phyloP scores from a whole-genome alignment of 2,329 filamentous ascomycete genomes.

The Amylocarpus encephaloides region DNA sequence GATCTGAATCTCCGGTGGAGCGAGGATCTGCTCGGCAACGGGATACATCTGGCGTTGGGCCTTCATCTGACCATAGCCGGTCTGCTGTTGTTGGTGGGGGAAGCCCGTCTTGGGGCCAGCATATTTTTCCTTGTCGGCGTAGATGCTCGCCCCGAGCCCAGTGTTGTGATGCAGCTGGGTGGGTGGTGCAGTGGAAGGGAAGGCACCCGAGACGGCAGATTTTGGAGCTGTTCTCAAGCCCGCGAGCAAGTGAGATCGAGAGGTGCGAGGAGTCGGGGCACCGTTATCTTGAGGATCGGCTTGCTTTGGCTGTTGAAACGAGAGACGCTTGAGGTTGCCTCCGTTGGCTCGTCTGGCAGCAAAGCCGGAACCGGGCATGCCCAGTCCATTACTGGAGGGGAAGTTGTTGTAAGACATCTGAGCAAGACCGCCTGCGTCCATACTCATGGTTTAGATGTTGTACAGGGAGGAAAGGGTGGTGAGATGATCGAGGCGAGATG shows the following conservation, averaged over 20 bases:
- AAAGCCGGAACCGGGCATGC: constrained; percentile 72
- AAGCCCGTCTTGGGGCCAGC: constrained; percentile 31
- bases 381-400: constrained; percentile 62
- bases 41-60: constrained; percentile 55
- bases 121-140: constrained; percentile 29
- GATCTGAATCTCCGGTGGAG: constrained; percentile 74
- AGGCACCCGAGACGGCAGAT: constrained; percentile 65
- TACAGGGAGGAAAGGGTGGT: constrained; percentile 16
- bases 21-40: constrained; percentile 77
- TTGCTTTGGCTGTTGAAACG: constrained; percentile 64
- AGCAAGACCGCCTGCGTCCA: constrained; percentile 99
- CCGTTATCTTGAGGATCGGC: constrained; percentile 61
- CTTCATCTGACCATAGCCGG: constrained; percentile 38
- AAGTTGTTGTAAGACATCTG: constrained; percentile 92
- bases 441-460: constrained; percentile 34
- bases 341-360: constrained; percentile 74
- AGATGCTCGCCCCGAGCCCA: constrained; percentile 28
- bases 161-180: constrained; percentile 41
- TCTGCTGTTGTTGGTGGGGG: constrained; percentile 27
- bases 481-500: constrained; percentile 9
- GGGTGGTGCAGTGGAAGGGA: constrained; percentile 59
- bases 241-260: constrained; percentile 88
- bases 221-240: constrained; percentile 92
- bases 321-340: constrained; percentile 85
- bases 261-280: constrained; percentile 80